Percentiles rank a stretch among this genome's conserved stretches.
Conservation (phyloP, 2,329 filamentous ascomycete species). For the Fusarium verrucosum region DNA sequence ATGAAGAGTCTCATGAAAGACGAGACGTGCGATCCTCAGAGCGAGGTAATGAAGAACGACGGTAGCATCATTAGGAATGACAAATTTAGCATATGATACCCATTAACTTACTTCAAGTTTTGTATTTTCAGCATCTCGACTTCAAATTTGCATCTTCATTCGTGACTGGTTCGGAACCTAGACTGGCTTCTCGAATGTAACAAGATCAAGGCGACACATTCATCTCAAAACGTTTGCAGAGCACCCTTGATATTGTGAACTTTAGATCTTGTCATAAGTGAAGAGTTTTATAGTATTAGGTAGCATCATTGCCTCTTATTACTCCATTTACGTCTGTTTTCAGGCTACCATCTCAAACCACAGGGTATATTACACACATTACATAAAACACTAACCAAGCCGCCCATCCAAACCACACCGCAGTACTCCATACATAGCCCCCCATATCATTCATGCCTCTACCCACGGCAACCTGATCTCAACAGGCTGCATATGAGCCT, state of each 20-base stretch:
- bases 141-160: not conserved
- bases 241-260: not conserved
- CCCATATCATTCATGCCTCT: slow-evolving; percentile 32
- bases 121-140: not conserved
- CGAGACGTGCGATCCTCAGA: slow-evolving; percentile 31
- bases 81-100: slow-evolving; percentile 27
- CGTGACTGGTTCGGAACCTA: too few species aligned
- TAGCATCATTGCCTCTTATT: not conserved
- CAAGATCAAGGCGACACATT: too few species aligned
- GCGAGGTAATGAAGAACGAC: slow-evolving; percentile 12
- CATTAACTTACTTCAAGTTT: not conserved
- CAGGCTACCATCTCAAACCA: not conserved
- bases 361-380: slow-evolving; percentile 31
- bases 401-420: not conserved
- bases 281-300: not conserved
- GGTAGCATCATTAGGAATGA: slow-evolving; percentile 7
- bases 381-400: not conserved
- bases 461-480: slow-evolving; percentile 63
- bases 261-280: not conserved
- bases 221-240: too few species aligned
- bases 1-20: slow-evolving; percentile 20
- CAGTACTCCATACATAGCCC: not conserved
- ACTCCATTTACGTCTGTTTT: too few species aligned
- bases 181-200: too few species aligned
- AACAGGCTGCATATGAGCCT: slow-evolving; percentile 60